Conservation (phyloP, 495 filamentous ascomycete genomes). For the Cryomyces minteri region DNA sequence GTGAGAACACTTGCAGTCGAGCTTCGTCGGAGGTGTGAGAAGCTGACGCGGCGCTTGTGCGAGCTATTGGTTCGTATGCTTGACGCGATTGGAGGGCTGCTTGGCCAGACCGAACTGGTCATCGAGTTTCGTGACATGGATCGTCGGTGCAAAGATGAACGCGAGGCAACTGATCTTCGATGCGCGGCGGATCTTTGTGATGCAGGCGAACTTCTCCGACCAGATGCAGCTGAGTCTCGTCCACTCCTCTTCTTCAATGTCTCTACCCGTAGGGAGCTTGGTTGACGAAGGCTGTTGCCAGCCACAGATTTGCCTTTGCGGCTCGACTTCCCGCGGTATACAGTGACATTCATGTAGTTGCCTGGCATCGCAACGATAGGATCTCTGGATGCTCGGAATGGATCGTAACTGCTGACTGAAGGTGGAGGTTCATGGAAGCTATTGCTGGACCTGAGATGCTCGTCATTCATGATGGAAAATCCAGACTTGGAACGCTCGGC, state of each 20-base stretch:
- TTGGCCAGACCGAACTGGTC: conserved; percentile 39
- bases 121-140: conserved; percentile 20
- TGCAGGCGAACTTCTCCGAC: background rate
- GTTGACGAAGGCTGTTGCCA: conserved; percentile 12
- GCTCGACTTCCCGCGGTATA: conserved; percentile 32
- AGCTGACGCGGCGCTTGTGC: conserved; percentile 67
- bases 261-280: conserved; percentile 15
- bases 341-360: conserved; percentile 41
- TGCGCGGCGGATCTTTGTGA: background rate
- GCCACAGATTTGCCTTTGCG: conserved; percentile 7
- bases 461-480: conserved; percentile 51
- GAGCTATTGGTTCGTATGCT: conserved; percentile 35
- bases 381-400: conserved; percentile 51
- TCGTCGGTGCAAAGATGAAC: conserved; percentile 7
- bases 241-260: conserved; percentile 8
- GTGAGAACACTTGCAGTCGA: conserved; percentile 13
- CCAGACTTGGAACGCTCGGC: conserved; percentile 40
- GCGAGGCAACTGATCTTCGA: background rate
- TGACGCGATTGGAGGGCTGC: conserved; percentile 29
- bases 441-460: conserved; percentile 21
- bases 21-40: conserved; percentile 35
- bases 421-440: conserved; percentile 23
- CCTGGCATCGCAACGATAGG: conserved; percentile 20
- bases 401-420: conserved; percentile 55
- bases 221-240: conserved; percentile 1